Percentiles rank a stretch among this genome's conserved stretches.
phyloP scores from a whole-genome alignment of 441 rosid species.

The Biscutella auriculata region DNA sequence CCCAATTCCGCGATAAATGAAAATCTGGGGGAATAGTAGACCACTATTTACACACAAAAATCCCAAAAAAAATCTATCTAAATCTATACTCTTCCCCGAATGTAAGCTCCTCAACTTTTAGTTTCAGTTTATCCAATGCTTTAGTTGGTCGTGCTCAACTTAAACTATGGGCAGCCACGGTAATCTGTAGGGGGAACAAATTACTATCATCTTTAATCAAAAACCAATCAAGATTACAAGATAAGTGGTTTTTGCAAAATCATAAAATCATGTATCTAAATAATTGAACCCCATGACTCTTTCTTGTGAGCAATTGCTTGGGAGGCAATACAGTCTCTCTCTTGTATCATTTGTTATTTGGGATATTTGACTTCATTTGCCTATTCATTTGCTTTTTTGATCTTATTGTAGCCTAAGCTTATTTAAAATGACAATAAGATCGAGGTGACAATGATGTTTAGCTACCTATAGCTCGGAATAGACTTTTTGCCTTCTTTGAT shows the following conservation, averaged over 20 bases:
- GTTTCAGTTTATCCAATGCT: not conserved
- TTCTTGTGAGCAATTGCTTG: not conserved
- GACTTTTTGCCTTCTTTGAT: not conserved
- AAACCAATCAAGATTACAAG: constrained; percentile 3
- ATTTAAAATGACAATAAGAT: not conserved
- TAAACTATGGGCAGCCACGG: not conserved
- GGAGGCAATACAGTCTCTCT: not conserved
- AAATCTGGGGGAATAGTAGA: too few relatives aligned
- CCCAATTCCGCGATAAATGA: too few relatives aligned
- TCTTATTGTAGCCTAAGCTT: constrained; percentile 1
- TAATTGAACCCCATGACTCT: not conserved
- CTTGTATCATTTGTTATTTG: not conserved
- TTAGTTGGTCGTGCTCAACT: not conserved
- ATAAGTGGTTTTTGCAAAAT: constrained; percentile 4
- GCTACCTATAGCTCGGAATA: not conserved
- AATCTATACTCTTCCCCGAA: constrained; percentile 27
- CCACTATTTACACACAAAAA: too few relatives aligned
- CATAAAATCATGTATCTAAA: not conserved
- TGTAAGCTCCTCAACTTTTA: constrained; percentile 21
- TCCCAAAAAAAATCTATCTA: too few relatives aligned
- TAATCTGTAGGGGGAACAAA: constrained; percentile 2
- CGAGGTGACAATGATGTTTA: not conserved
- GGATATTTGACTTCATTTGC: not conserved
- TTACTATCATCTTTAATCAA: not conserved
- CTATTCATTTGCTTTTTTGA: not conserved